Conservation (phyloP, 1,284 basidiomycete species). For the Ganoderma boninense region DNA sequence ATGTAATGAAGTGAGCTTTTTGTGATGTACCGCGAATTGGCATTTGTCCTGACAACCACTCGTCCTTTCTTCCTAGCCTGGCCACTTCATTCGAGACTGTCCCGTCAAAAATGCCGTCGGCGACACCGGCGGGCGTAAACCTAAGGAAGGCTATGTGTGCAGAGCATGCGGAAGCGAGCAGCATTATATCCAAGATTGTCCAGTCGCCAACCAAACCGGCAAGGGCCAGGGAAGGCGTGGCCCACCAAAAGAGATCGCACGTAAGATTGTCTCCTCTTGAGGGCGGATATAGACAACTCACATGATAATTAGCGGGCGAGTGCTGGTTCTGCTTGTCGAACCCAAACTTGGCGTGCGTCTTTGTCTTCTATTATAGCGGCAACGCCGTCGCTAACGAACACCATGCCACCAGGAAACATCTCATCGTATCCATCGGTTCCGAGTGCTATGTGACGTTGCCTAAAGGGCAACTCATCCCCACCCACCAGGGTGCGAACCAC, state of each 20-base stretch:
- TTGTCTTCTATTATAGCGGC: background rate
- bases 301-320: conserved; percentile 69
- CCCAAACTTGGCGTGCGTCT: conserved; percentile 80
- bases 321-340: conserved; percentile 98
- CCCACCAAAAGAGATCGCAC: conserved; percentile 80
- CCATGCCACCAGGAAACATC: conserved; percentile 75
- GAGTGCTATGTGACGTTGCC: conserved; percentile 95
- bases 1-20: conserved; percentile 64
- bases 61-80: conserved; percentile 54
- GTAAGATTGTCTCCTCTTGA: conserved; percentile 53
- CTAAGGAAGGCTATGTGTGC: conserved; percentile 86
- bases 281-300: background rate
- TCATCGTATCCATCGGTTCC: conserved; percentile 90
- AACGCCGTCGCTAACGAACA: conserved; percentile 10
- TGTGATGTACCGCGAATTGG: background rate
- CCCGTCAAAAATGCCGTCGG: conserved; percentile 78
- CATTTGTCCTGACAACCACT: background rate
- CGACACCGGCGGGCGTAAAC: conserved; percentile 82
- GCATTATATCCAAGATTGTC: conserved; percentile 89
- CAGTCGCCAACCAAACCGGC: conserved; percentile 65
- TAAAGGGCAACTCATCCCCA: conserved; percentile 92
- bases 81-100: conserved; percentile 89
- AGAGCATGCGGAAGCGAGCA: conserved; percentile 85
- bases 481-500: conserved; percentile 60
- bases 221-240: conserved; percentile 52